Percentiles rank a stretch among this genome's conserved stretches.
These are phyloP conservation scores for Tolypocladium cylindrosporum DNA, from an alignment of 2,329 filamentous ascomycete genomes.

Conservation along the genomic window DNA sequence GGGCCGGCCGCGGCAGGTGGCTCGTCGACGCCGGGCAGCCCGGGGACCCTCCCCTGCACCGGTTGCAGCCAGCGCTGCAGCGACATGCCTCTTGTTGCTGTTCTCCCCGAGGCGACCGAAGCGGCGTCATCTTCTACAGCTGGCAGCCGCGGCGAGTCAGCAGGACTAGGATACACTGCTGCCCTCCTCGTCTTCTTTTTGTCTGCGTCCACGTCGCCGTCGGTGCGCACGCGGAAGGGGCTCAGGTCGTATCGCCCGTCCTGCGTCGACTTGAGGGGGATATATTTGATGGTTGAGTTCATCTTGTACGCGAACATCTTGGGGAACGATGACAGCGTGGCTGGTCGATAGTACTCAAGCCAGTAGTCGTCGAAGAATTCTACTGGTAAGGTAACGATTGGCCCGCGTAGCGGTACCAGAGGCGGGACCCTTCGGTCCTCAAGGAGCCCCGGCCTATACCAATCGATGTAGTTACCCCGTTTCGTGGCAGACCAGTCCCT, in stretches of 20 bases:
- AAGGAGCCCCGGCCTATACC: conserved; percentile 72
- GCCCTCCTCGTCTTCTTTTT: conserved; percentile 58
- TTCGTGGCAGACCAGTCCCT: conserved; percentile 55
- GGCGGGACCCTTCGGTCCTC: conserved; percentile 49
- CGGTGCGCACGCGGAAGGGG: conserved; percentile 72
- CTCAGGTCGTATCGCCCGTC: conserved; percentile 74
- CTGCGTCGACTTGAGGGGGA: conserved; percentile 63
- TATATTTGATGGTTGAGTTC: conserved; percentile 79
- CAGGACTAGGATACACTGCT: conserved; percentile 58
- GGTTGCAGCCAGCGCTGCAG: conserved; percentile 55
- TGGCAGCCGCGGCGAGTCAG: conserved; percentile 22
- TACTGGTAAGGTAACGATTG: conserved; percentile 33
- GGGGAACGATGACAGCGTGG: conserved; percentile 75
- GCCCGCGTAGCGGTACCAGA: conserved; percentile 24
- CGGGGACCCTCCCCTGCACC: conserved; percentile 23
- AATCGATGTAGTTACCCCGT: conserved; percentile 70
- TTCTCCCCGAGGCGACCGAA: conserved; percentile 27
- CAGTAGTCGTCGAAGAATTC: conserved; percentile 84
- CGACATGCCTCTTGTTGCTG: conserved; percentile 36
- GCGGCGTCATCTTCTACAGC: conserved; percentile 28
- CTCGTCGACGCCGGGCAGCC: not conserved
- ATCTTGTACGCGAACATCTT: conserved; percentile 92
- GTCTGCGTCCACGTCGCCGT: conserved; percentile 47
- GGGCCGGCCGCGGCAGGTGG: not conserved
- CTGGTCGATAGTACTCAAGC: conserved; percentile 91